Evolutionary conservation across 192 early-diverging fungal species (phyloP).

Genomic region (Chytriomyces sp.): DNA sequence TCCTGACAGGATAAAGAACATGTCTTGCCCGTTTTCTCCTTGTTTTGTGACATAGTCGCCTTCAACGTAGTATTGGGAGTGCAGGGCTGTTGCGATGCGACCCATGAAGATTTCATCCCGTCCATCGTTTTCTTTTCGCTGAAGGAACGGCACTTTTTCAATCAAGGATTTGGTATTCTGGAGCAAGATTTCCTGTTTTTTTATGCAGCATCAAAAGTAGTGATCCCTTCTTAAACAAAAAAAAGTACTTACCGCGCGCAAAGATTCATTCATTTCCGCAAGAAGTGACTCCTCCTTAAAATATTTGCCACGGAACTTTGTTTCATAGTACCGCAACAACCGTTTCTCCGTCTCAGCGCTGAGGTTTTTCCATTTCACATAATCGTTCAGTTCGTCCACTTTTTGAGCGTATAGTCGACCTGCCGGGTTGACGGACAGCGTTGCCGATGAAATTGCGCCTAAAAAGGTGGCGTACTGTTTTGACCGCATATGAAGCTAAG

Average conservation of each 20-base stretch:
- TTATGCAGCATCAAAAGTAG: background rate
- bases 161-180: slow-evolving; percentile 35
- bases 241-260: slow-evolving; percentile 31
- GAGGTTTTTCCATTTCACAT: slow-evolving; percentile 41
- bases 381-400: slow-evolving; percentile 42
- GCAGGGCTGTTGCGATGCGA: slow-evolving; percentile 10
- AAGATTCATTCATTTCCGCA: slow-evolving; percentile 37
- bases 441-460: slow-evolving; percentile 28
- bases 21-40: slow-evolving; percentile 33
- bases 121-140: slow-evolving; percentile 34
- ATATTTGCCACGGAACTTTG: slow-evolving; percentile 41
- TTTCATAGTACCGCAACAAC: slow-evolving; percentile 36
- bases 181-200: slow-evolving; percentile 39
- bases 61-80: slow-evolving; percentile 26
- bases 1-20: slow-evolving; percentile 45
- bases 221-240: background rate
- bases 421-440: slow-evolving; percentile 19
- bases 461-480: slow-evolving; percentile 24
- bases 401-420: slow-evolving; percentile 32
- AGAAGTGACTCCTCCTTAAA: slow-evolving; percentile 36
- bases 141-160: slow-evolving; percentile 38
- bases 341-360: slow-evolving; percentile 21
- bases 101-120: slow-evolving; percentile 37
- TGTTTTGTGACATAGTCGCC: slow-evolving; percentile 38
- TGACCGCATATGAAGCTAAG: background rate